phyloP scores from a whole-genome alignment of 2,329 filamentous ascomycete species.

The Cordyceps cicadae region DNA sequence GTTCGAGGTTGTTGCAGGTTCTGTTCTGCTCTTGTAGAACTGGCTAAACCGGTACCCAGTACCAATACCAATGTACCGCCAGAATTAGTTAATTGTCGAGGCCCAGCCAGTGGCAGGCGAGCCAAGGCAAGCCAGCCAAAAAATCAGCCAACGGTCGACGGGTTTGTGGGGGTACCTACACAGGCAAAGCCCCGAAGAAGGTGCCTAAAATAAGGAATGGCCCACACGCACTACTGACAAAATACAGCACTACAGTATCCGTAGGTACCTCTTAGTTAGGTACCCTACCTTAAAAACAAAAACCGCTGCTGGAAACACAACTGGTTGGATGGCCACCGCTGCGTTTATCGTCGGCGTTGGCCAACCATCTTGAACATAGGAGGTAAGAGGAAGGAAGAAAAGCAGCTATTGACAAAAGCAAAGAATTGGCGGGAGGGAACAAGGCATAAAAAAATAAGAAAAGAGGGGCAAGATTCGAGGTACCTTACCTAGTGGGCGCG shows the following conservation, averaged over 20 bases:
- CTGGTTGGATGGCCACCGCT: too few relatives aligned
- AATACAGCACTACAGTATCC: too few relatives aligned
- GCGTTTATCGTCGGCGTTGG: too few relatives aligned
- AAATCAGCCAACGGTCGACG: not conserved
- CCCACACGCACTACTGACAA: not conserved
- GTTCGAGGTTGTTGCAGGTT: not conserved
- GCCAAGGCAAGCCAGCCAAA: not conserved
- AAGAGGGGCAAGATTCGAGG: not conserved
- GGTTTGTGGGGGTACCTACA: not conserved
- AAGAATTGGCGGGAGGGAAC: not conserved
- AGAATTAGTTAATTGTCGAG: not conserved
- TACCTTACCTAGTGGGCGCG: too few relatives aligned
- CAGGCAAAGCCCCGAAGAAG: not conserved
- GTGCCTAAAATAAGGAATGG: not conserved
- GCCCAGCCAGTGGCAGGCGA: not conserved
- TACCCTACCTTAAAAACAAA: too few relatives aligned
- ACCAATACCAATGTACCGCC: too few relatives aligned
- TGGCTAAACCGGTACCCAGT: too few relatives aligned
- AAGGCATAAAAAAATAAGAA: not conserved
- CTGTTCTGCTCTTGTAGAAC: not conserved
- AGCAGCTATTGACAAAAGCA: not conserved
- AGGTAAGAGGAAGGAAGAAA: not conserved
- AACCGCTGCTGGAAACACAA: too few relatives aligned
- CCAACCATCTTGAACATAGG: not conserved
- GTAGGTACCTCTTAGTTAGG: too few relatives aligned